A percentile compares a stretch with the other conserved stretches of the same genome.
Evolutionary conservation across 306 rosid species (phyloP).

Genomic region (Hippophae gyantsensis): DNA sequence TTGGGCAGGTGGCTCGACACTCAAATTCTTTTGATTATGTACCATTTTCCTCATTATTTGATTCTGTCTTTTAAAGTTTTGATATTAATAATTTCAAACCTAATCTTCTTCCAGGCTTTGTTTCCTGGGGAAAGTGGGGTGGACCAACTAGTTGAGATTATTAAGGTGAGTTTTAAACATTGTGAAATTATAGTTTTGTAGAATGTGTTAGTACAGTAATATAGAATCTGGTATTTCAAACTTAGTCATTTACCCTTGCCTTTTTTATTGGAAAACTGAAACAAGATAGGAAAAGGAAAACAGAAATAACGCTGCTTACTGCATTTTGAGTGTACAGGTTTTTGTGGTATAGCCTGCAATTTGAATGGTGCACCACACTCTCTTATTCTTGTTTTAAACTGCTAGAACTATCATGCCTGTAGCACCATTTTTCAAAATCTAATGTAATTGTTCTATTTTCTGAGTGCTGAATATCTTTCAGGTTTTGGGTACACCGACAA

Average conservation of each 20-base stretch:
- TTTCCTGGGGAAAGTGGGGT: constrained; percentile 99
- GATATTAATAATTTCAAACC: constrained; percentile 10
- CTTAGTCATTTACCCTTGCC: background rate
- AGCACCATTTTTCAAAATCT: no score
- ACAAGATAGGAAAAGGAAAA: no score
- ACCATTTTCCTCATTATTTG: constrained; percentile 1
- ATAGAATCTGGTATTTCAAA: background rate
- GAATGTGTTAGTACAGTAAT: constrained; percentile 1
- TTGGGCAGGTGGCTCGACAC: constrained; percentile 70
- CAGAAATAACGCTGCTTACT: no score
- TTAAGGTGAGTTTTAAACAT: constrained; percentile 50
- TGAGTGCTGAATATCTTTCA: constrained; percentile 19
- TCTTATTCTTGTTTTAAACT: no score
- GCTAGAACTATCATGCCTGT: no score
- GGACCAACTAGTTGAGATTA: constrained; percentile 96
- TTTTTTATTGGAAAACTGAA: no score
- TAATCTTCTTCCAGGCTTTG: constrained; percentile 67
- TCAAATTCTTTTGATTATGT: constrained; percentile 12
- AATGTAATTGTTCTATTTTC: background rate
- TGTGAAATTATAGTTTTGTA: background rate
- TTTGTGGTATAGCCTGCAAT: no score
- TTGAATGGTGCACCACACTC: no score
- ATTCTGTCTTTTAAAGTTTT: constrained; percentile 1
- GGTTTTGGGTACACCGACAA: constrained; percentile 98
- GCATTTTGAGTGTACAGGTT: no score